Base-by-base conservation (phyloP, 1,139 yeast genomes). In the Yamadazyma membranifaciens region DNA sequence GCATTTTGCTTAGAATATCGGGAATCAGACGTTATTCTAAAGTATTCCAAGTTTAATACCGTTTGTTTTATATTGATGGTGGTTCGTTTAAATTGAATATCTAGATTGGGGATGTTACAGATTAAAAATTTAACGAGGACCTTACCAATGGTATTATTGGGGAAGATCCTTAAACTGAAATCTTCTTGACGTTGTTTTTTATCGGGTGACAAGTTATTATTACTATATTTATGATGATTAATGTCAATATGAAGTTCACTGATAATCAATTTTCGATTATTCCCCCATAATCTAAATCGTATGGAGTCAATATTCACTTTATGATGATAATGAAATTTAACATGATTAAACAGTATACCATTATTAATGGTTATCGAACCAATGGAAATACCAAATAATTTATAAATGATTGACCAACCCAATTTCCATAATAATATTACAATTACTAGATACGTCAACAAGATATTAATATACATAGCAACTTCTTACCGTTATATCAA, bases 251-350 rank as follows among this genome's bases (percentile, higher is more conserved):
- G n/a, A 14, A 34, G 15, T 24, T 60, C 66, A 38, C 59, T 61
- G 13, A 67, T 33, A 15, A 70, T 64, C 7, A 70, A 34, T 54
- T 53, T 60, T 36, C 63, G 49, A 15, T 67, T 50, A 39, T 66
- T 67, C 3, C 76, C 75, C 75, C 76, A 71, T 24, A 70, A 55
- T 37, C 71, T 49, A 31, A 69, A 52, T 17, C 73, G 47, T 2
- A 69, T 34, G 3, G 67, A 57, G 12, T 56, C 50, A 10, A 64
- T 39, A 3, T 45, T 36, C 2, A 69, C 14, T 6, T 44, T 31
- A 32, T 34, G n/a, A 26, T 20, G 41, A 17, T 45, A 47, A 11
- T 45, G 46, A 32, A 63, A 40, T 5, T 58, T 41, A 22, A 71
- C 50, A 11, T 63, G 56, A 46, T 69, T 65, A 48, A 70, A 54